These are phyloP conservation scores for Xylaria sp. DNA, from an alignment of 2,329 filamentous ascomycete species.

Conservation along the genomic window DNA sequence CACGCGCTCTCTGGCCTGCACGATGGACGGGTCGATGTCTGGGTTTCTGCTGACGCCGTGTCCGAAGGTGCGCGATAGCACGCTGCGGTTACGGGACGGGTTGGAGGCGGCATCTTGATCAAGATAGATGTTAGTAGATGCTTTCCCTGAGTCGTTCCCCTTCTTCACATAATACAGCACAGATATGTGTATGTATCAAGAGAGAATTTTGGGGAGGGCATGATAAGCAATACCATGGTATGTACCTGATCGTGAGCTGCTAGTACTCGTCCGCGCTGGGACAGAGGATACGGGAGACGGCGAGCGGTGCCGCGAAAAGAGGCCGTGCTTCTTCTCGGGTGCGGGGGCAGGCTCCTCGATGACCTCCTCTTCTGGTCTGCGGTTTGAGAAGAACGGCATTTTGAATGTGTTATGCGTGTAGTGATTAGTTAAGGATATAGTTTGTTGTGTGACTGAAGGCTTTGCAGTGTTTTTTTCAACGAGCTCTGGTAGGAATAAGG, in stretches of 20 bases:
- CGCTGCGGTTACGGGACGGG: conserved; percentile 50
- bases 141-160: background rate
- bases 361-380: conserved; percentile 47
- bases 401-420: conserved; percentile 21
- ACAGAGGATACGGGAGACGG: conserved; percentile 12
- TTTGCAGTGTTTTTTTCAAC: background rate
- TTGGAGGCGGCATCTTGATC: conserved; percentile 31
- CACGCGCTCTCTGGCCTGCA: conserved; percentile 70
- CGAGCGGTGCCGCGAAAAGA: conserved; percentile 50
- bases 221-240: conserved; percentile 18
- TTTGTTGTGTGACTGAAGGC: background rate
- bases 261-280: conserved; percentile 43
- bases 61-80: conserved; percentile 59
- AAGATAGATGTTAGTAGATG: conserved; percentile 21
- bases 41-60: conserved; percentile 57
- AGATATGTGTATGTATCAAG: background rate
- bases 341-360: conserved; percentile 61
- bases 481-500: conserved; percentile 7
- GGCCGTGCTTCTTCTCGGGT: conserved; percentile 56
- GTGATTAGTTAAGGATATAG: background rate
- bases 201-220: background rate
- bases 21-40: conserved; percentile 70
- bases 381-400: conserved; percentile 51
- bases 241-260: conserved; percentile 45
- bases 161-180: background rate